Percentiles rank a stretch among this genome's conserved stretches.
Evolutionary conservation across 768 basidiomycete genomes (phyloP).

Genomic region (Russula olivacea): DNA sequence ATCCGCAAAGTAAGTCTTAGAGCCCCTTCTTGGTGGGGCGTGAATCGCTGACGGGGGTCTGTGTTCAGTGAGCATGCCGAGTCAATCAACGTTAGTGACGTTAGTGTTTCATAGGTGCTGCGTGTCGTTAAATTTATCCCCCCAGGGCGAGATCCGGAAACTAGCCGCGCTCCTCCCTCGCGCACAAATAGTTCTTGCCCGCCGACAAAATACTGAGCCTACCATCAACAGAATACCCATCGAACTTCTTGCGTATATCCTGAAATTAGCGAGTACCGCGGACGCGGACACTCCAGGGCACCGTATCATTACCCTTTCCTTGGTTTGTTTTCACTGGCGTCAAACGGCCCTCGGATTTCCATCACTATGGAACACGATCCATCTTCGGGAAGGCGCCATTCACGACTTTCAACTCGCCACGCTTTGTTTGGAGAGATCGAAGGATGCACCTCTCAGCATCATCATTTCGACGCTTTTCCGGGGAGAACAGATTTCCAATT

Average conservation of each 20-base stretch:
- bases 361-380: constrained; percentile 23
- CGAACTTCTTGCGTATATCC: constrained; percentile 21
- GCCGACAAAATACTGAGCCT: constrained; percentile 17
- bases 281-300: constrained; percentile 14
- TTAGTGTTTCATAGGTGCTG: not conserved
- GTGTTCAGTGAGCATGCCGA: constrained; percentile 1
- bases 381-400: constrained; percentile 24
- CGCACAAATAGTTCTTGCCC: constrained; percentile 18
- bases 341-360: constrained; percentile 25
- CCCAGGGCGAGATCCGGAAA: constrained; percentile 19
- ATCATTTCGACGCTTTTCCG: constrained; percentile 24
- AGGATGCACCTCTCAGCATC: constrained; percentile 20
- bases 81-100: constrained; percentile 10
- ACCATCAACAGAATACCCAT: constrained; percentile 21
- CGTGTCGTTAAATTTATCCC: not conserved
- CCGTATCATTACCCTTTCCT: constrained; percentile 19
- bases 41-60: not conserved
- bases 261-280: constrained; percentile 18
- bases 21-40: not conserved
- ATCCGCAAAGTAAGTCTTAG: constrained; percentile 9
- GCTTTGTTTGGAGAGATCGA: constrained; percentile 24
- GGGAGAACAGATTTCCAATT: constrained; percentile 24
- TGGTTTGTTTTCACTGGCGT: constrained; percentile 26
- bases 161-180: constrained; percentile 22
- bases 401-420: constrained; percentile 25